Percentiles rank a stretch among this genome's conserved stretches.
Evolutionary conservation across 495 filamentous ascomycete species (phyloP).

Genomic region (Penicillium bovifimosum): DNA sequence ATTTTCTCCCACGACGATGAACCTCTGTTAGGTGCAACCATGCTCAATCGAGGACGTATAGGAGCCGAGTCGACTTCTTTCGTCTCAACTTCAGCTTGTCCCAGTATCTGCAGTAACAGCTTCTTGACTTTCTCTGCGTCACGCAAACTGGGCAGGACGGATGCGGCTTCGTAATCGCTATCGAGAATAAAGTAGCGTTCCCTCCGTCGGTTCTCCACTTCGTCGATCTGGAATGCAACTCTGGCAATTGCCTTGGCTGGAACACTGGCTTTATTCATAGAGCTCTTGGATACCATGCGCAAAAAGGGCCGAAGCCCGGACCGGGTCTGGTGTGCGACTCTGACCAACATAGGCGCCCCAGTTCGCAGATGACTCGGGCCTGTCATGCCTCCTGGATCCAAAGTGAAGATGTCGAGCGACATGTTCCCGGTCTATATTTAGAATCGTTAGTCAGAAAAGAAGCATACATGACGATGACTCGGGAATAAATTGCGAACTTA

Average conservation of each 20-base stretch:
- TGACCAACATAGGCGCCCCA: constrained; percentile 28
- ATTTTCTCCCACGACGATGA: neutral
- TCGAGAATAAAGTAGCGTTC: constrained; percentile 40
- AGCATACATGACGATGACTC: neutral
- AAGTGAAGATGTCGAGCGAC: constrained; percentile 36
- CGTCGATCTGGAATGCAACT: constrained; percentile 35
- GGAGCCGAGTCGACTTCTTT: constrained; percentile 25
- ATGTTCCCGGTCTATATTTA: constrained; percentile 31
- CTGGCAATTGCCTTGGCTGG: constrained; percentile 38
- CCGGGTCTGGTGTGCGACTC: constrained; percentile 34
- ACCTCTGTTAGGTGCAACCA: constrained; percentile 1
- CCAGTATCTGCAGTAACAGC: constrained; percentile 32
- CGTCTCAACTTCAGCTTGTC: constrained; percentile 27
- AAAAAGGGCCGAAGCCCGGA: constrained; percentile 34
- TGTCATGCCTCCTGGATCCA: constrained; percentile 37
- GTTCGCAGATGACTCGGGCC: constrained; percentile 26
- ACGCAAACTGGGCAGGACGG: constrained; percentile 32
- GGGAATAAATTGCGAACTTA: constrained; percentile 19
- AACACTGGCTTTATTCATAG: constrained; percentile 37
- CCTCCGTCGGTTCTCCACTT: constrained; percentile 29
- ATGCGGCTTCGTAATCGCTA: constrained; percentile 37
- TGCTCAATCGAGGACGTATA: constrained; percentile 6
- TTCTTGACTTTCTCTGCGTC: constrained; percentile 26
- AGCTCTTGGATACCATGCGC: constrained; percentile 36
- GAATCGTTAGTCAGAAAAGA: neutral